Base-by-base conservation (phyloP, 208 protist species). In the Sergeia podlipaevii region DNA sequence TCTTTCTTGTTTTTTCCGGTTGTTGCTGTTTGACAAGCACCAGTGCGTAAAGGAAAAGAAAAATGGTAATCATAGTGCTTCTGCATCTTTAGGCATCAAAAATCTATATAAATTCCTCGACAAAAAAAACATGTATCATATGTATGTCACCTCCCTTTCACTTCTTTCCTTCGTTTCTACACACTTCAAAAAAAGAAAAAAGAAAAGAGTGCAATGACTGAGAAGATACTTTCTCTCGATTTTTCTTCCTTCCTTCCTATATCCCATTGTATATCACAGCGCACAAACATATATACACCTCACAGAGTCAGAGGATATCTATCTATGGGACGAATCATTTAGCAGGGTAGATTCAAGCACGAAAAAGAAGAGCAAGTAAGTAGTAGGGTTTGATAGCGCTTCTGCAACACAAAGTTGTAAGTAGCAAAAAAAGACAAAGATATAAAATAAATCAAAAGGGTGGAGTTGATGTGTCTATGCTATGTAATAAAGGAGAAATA, bases 201-300 rank as follows among this genome's bases (percentile, higher is more conserved):
- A 53, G 41, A 45, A 17, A 45, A 13, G 6, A 45, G 17, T 6
- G 7, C 24, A 20, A 13, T 45, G 10, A 45, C 17, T 45, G 41
- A n/a, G n/a, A 8, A 17, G 6, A 20, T 45, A 18, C 24, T 7
- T 13, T 20, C n/a, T 45, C 11, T 45, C 11, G 6, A 20, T 18
- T 45, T 21, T 26, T 45, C 24, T 54, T 38, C 24, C 41, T 33
- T 54, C 41, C 17, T 54, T 54, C 41, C 26, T 33, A 54, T 20
- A 20, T 17, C 6, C 11, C 18, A 32, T 27, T 11, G 20, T 34
- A 33, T 27, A n/a, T 17, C 18, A 21, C 39, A 44, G 18, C 8
- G 39, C 6, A 20, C 18, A 21, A 10, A 21, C 18, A 6, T 44
- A n/a, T 26, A 21, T 44, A n/a, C 18, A 26, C 5, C 24, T 17